Evolutionary conservation across 345 rosid species (phyloP).

Genomic region (Noccaea caerulescens): DNA sequence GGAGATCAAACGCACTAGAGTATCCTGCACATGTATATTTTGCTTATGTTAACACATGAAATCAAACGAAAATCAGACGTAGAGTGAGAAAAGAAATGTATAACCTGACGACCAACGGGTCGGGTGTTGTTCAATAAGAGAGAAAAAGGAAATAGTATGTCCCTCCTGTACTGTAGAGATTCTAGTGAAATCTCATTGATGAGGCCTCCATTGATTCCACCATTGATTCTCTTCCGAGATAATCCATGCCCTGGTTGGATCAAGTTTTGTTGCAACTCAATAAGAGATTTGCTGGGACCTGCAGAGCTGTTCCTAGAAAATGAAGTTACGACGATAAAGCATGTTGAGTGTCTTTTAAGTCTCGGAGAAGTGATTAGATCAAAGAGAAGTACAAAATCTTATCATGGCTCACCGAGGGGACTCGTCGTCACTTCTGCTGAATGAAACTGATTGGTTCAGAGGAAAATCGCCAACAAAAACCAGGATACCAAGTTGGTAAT

Average conservation of each 20-base stretch:
- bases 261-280: constrained; percentile 64
- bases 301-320: constrained; percentile 58
- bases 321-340: constrained; percentile 16
- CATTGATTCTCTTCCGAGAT: constrained; percentile 82
- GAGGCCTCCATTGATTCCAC: constrained; percentile 90
- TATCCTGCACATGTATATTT: constrained; percentile 57
- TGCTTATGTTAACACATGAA: constrained; percentile 11
- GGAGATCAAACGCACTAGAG: constrained; percentile 75
- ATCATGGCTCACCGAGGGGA: constrained; percentile 58
- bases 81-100: constrained; percentile 15
- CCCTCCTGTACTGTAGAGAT: constrained; percentile 76
- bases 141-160: constrained; percentile 74
- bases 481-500: constrained; percentile 92
- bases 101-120: constrained; percentile 93
- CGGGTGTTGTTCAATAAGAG: constrained; percentile 80
- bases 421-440: constrained; percentile 53
- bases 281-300: constrained; percentile 48
- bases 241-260: constrained; percentile 62
- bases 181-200: constrained; percentile 71
- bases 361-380: background rate
- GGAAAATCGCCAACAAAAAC: constrained; percentile 70
- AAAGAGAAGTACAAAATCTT: constrained; percentile 14
- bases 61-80: background rate
- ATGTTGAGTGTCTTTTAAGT: constrained; percentile 17
- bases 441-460: constrained; percentile 51